Evolutionary conservation across 2,329 filamentous ascomycete genomes (phyloP), one percentile per base, ranked within the genome.

Genomic region (Colletotrichum cuscutae): DNA sequence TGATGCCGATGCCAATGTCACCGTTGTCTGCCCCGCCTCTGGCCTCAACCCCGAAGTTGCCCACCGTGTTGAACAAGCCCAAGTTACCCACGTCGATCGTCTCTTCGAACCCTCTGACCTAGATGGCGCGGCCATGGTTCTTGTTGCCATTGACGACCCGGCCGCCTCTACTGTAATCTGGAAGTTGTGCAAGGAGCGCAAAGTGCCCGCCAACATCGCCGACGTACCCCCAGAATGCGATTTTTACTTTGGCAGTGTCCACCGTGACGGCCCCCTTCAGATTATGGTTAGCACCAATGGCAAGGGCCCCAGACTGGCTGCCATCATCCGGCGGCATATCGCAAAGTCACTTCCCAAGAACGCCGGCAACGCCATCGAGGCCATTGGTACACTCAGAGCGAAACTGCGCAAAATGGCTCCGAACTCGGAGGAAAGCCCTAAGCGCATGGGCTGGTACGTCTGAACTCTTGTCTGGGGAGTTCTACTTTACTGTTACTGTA

Each of bases 221-320:
- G 97, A 99, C 81, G 97, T 99, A 4, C 97, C 97, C 0, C 90
- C 95, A 0, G 97, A 99, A 82, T 99, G 97, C 83, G 97, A 99
- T 80, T 99, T 99, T 81, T 99, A 98, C 87, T 99, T 99, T 84
- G 97, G 97, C 75, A 97, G 94, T 80, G 92, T 98, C 52, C 94
- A 99, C 84, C 92, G 97, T 63, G 97, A 99, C 81, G 97, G 97
- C 0, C 97, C 97, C 6, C 84, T 99, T 73, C 97, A 99, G 86
- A 93, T 99, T 79, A 99, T 99, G 97, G 96, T 99, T 77, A 97
- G 94, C 85, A 99, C 97, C 46, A 99, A 98, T 81, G 97, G 97
- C 65, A 98, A 98, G 81, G 97, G 97, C 0, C 97, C 97, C 0
- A 92, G 96, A 80, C 85, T 99, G 75, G 97, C 97, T 11, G 96